Conservation (phyloP, 768 basidiomycete species). For the Rhizopogon vinicolor region DNA sequence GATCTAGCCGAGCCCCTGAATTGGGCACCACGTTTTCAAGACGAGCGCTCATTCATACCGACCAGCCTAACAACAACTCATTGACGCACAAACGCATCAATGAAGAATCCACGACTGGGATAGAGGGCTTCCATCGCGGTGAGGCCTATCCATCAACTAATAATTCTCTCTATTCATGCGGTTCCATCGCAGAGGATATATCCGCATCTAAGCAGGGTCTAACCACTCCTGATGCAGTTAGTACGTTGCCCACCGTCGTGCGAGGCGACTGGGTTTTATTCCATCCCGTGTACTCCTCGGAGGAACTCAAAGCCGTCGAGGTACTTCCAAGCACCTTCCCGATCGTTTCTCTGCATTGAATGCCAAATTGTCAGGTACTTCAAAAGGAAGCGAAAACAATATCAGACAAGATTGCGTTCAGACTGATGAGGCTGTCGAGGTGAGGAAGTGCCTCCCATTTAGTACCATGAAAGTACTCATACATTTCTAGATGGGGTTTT, state of each 20-base stretch:
- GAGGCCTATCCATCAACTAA: background rate
- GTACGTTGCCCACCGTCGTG: constrained; percentile 50
- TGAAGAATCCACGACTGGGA: constrained; percentile 22
- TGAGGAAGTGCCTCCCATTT: constrained; percentile 13
- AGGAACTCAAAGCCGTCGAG: constrained; percentile 70
- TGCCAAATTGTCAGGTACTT: constrained; percentile 49
- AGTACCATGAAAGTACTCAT: constrained; percentile 2
- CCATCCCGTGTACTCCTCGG: constrained; percentile 83
- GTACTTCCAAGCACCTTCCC: constrained; percentile 30
- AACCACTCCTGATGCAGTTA: constrained; percentile 35
- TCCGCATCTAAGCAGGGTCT: constrained; percentile 12
- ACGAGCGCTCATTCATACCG: constrained; percentile 20
- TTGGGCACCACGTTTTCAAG: background rate
- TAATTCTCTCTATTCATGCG: background rate
- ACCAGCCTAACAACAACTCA: constrained; percentile 15
- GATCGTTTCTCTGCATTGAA: background rate
- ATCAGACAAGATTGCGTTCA: constrained; percentile 68
- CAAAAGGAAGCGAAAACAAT: constrained; percentile 59
- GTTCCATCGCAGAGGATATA: constrained; percentile 20
- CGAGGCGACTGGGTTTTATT: constrained; percentile 88
- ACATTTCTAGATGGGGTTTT: constrained; percentile 51
- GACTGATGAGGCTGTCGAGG: constrained; percentile 56
- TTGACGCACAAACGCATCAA: constrained; percentile 17
- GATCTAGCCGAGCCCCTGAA: constrained; percentile 4
- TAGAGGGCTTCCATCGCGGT: constrained; percentile 34